Conservation (phyloP, 371 early-diverging fungal genomes). For the Apophysomyces ossiformis region DNA sequence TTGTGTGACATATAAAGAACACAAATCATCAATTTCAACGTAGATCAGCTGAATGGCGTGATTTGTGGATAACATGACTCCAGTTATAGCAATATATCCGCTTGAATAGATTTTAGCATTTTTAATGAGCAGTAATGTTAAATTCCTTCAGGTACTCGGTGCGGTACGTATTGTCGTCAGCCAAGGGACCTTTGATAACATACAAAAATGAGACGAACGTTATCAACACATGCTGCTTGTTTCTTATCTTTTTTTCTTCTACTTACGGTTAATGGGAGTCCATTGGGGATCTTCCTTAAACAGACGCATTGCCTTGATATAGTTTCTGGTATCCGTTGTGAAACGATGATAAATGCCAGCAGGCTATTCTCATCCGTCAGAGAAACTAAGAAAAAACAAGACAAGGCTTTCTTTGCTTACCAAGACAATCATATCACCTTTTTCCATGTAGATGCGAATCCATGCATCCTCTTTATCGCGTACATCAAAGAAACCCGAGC, state of each 20-base stretch:
- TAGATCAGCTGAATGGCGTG: constrained; percentile 9
- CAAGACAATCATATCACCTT: constrained; percentile 88
- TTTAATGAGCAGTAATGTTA: constrained; percentile 30
- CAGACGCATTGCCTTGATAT: constrained; percentile 88
- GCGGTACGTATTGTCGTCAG: constrained; percentile 46
- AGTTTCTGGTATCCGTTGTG: constrained; percentile 84
- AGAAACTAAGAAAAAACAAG: constrained; percentile 14
- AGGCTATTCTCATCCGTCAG: constrained; percentile 54
- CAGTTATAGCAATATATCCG: not conserved
- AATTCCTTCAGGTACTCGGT: constrained; percentile 35
- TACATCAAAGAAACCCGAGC: constrained; percentile 91
- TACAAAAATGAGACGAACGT: not conserved
- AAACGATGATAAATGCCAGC: constrained; percentile 97
- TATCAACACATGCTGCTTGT: not conserved
- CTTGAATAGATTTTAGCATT: not conserved
- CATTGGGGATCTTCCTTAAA: constrained; percentile 95
- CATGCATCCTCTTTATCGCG: constrained; percentile 80
- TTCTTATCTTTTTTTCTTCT: too few relatives aligned
- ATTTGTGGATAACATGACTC: constrained; percentile 5
- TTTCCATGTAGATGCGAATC: constrained; percentile 84
- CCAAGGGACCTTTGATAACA: constrained; percentile 37
- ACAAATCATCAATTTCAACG: constrained; percentile 1
- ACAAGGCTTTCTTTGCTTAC: constrained; percentile 37
- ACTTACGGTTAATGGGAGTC: constrained; percentile 91
- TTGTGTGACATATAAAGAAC: constrained; percentile 21